Base-by-base conservation (phyloP, 2,329 filamentous ascomycete genomes). In the Trichoderma endophyticum region DNA sequence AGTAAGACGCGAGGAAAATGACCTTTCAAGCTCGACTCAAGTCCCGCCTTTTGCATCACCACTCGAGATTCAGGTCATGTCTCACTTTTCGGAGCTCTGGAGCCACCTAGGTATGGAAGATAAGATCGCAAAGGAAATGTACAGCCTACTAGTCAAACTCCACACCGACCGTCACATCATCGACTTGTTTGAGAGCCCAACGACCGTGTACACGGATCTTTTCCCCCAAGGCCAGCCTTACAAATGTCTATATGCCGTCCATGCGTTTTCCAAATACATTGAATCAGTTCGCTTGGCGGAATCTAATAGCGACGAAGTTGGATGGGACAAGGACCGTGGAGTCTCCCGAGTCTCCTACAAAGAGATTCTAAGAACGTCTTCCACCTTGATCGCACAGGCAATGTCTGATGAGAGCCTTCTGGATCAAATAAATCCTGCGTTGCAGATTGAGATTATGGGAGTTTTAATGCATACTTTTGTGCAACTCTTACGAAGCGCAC, bases 71-170 rank as follows among this genome's bases (percentile, higher is more conserved):
- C 93, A 95, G 76, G 90, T 98, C 26, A 84, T 96, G 75, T 87
- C 90, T 71, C 93, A 97, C 80, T 97, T 97, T 77, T 88, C 93
- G 69, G 90, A 95, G 73, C 83, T 99, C 28, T 97, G 96, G 86
- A 88, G 89, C 57, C 92, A 95, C 77, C 85, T 98, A 69, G 89
- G 90, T 74, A 88, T 95, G 82, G 88, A 93, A 59, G 90, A 95
- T 72, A 85, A 83, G 64, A 83, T 94, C 56, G 90, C 92, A 7
- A 84, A 87, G 77, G 90, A 93, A 89, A 90, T 94, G 12, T 93
- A 91, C 78, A 83, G 88, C 63, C 94, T 95, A 75, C 84, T 95
- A 48, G 83, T 88, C 69, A 87, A 88, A 21, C 90, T 96, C 71
- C 92, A 93, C 1, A 88, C 90, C 1, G 89, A 93, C 75, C 86